Evolutionary conservation across 805 yeast genomes (phyloP).

Genomic region (Sugiyamaella floridensis): DNA sequence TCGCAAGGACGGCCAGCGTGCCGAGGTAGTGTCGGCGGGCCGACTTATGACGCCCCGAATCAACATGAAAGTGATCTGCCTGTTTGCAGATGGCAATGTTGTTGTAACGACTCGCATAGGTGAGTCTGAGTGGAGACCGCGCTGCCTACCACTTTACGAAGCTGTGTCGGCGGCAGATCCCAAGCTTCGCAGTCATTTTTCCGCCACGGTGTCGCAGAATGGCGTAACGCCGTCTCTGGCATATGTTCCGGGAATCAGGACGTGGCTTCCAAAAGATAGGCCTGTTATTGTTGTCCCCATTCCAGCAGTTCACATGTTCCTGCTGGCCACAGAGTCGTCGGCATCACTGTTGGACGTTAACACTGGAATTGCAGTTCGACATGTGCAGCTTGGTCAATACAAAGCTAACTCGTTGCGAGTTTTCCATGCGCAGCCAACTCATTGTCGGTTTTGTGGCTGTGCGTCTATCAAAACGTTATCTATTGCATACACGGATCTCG

Average conservation of each 20-base stretch:
- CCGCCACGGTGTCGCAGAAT: neutral
- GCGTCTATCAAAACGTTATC: conserved; percentile 70
- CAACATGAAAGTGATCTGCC: conserved; percentile 60
- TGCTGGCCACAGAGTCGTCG: conserved; percentile 15
- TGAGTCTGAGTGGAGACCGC: conserved; percentile 28
- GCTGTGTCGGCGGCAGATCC: conserved; percentile 12
- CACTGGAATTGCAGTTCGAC: conserved; percentile 63
- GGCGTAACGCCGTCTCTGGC: neutral
- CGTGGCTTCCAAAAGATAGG: conserved; percentile 1
- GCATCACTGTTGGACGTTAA: conserved; percentile 57
- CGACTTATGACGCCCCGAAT: conserved; percentile 64
- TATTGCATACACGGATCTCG: conserved; percentile 59
- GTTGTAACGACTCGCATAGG: conserved; percentile 55
- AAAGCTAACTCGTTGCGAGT: conserved; percentile 56
- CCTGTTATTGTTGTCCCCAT: conserved; percentile 15
- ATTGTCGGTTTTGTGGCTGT: conserved; percentile 88
- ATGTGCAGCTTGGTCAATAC: conserved; percentile 55
- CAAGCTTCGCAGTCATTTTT: neutral
- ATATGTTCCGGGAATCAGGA: conserved; percentile 12
- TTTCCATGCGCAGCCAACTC: conserved; percentile 78
- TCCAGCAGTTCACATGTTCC: conserved; percentile 23
- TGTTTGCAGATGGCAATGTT: conserved; percentile 43
- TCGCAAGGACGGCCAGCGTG: neutral
- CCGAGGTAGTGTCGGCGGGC: conserved; percentile 34
- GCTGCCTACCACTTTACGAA: conserved; percentile 43